phyloP scores from a whole-genome alignment of 805 yeast genomes.

The Starmerella riodocensis region DNA sequence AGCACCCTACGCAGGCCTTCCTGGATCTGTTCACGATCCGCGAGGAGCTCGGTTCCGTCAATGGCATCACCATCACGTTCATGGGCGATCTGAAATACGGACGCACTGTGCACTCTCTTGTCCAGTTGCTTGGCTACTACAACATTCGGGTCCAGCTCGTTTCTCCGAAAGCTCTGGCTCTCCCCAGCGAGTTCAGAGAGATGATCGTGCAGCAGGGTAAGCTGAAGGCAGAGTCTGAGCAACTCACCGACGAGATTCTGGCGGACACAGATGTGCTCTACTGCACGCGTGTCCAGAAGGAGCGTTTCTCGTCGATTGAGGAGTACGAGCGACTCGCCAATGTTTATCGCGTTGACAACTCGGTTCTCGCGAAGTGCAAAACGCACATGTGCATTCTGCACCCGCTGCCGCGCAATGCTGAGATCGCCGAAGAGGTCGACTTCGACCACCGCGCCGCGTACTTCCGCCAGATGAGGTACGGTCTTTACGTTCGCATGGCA shows the following conservation, averaged over 20 bases:
- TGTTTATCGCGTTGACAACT: conserved; percentile 83
- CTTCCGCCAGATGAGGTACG: conserved; percentile 99
- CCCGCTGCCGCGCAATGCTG: conserved; percentile 94
- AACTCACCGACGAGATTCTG: conserved; percentile 70
- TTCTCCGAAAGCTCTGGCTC: conserved; percentile 72
- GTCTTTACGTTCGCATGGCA: conserved; percentile 97
- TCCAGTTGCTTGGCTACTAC: conserved; percentile 78
- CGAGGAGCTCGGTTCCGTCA: conserved; percentile 96
- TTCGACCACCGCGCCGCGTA: conserved; percentile 99
- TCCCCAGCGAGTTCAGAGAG: conserved; percentile 63
- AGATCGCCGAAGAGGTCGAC: conserved; percentile 95
- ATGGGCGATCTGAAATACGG: conserved; percentile 99
- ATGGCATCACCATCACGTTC: conserved; percentile 93
- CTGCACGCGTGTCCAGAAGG: conserved; percentile 97
- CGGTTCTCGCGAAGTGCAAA: conserved; percentile 79
- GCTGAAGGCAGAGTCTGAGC: conserved; percentile 60
- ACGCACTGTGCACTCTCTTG: conserved; percentile 94
- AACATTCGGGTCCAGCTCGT: conserved; percentile 87
- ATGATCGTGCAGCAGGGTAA: conserved; percentile 55
- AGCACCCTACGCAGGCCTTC: conserved; percentile 98
- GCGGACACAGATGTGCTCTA: conserved; percentile 87
- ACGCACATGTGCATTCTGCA: conserved; percentile 98
- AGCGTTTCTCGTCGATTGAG: conserved; percentile 64
- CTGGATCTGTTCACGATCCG: conserved; percentile 94
- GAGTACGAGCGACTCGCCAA: conserved; percentile 85